phyloP scores from a whole-genome alignment of 2,329 filamentous ascomycete species.

The Aspergillus pseudotamarii region DNA sequence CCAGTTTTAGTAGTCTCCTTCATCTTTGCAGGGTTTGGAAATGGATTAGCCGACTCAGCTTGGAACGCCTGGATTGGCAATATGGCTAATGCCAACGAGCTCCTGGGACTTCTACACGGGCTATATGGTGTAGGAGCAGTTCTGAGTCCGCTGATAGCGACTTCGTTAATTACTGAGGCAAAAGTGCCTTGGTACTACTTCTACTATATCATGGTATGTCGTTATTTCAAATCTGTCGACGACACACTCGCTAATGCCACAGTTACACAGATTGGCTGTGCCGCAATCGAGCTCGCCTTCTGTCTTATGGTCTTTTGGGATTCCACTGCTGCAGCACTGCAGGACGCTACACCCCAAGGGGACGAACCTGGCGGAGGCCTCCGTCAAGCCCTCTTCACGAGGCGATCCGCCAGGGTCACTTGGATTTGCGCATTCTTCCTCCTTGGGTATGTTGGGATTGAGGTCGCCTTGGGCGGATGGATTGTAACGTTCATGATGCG shows the following conservation, averaged over 20 bases:
- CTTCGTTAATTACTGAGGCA: constrained; percentile 69
- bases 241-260: neutral
- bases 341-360: neutral
- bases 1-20: constrained; percentile 45
- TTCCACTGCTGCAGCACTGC: constrained; percentile 5
- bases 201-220: constrained; percentile 72
- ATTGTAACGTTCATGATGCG: constrained; percentile 86
- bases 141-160: constrained; percentile 70
- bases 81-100: constrained; percentile 72
- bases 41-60: constrained; percentile 53
- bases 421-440: constrained; percentile 62
- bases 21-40: constrained; percentile 46
- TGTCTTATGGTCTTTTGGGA: constrained; percentile 22
- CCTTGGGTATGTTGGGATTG: constrained; percentile 76
- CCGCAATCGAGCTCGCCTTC: constrained; percentile 27
- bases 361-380: constrained; percentile 4
- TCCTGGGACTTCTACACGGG: constrained; percentile 73
- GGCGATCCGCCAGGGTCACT: constrained; percentile 15
- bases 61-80: constrained; percentile 69
- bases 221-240: neutral
- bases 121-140: constrained; percentile 75
- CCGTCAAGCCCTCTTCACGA: constrained; percentile 13
- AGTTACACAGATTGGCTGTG: constrained; percentile 22
- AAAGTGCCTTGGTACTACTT: constrained; percentile 69
- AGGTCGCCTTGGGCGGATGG: constrained; percentile 74